Base-by-base conservation (phyloP, 768 basidiomycete species). In the Phlebiopsis flavidoalba region DNA sequence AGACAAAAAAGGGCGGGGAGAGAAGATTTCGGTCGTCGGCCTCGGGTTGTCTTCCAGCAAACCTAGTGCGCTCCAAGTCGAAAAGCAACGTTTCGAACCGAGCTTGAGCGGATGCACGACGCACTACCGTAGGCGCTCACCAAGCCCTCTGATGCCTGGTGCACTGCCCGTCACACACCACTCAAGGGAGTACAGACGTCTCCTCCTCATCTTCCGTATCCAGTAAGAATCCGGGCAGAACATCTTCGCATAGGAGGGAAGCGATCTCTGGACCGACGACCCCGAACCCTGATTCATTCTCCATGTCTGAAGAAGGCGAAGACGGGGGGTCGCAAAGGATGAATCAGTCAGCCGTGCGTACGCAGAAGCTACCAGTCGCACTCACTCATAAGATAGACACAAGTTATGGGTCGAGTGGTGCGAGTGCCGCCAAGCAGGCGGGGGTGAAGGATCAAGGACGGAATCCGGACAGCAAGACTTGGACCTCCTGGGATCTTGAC, bases 401-500 rank as follows among this genome's bases (percentile, higher is more conserved):
- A n/a, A 36, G 15, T 33, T 53, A 17, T 2, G 17, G 40, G 8
- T 3, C 40, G 12, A 8, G 40, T 43, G 10, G 17, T 17, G 11
- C 40, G 1, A 36, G 33, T 15, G 17, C 31, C 15, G 36, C 52
- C 12, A 53, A 31, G 31, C 52, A 7, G 31, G 52, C 12, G 52
- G 17, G 14, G 35, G 52, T n/a, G 35, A 53, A 45, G 10, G 40
- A 14, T 5, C 54, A 45, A 40, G 40, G 11, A 37, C 43, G 5
- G 37, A 55, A n/a, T n/a, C n/a, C n/a, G n/a, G n/a, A 55, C 21
- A 22, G 21, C 21, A 26, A 55, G 24, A 45, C 37, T 37, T 55
- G 53, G 53, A 15, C 31, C 4, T 53, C 59, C 40, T 69, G 67
- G 67, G 66, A 69, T 14, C 61, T 71, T 21, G 47, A 60, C 8